Conservation (phyloP, 202 grass and related monocot genomes). For the Eragrostis tef region DNA sequence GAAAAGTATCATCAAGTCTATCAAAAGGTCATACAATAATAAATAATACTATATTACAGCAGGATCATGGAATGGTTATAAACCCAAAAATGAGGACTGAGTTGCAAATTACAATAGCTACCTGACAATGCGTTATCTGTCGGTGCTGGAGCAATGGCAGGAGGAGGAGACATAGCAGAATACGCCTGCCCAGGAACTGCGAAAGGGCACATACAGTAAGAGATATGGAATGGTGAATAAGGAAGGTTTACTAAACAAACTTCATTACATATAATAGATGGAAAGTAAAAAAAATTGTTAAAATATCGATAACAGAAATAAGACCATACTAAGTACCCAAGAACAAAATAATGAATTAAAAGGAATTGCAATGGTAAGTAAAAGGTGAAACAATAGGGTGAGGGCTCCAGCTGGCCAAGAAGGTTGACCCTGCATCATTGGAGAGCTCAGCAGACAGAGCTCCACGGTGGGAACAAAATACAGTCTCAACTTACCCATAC, state of each 20-base stretch:
- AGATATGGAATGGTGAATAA: conserved; percentile 27
- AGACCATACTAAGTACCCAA: conserved; percentile 8
- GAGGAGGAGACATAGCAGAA: conserved; percentile 52
- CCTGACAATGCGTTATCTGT: conserved; percentile 61
- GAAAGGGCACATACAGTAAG: conserved; percentile 30
- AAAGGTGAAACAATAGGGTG: not conserved
- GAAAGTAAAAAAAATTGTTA: not conserved
- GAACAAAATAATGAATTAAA: not conserved
- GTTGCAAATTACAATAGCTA: conserved; percentile 33
- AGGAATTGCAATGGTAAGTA: conserved; percentile 9
- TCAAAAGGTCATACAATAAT: not conserved
- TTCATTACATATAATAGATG: conserved; percentile 7
- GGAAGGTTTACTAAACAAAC: not conserved
- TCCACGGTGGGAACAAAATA: not conserved
- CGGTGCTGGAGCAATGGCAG: conserved; percentile 56
- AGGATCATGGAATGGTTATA: not conserved
- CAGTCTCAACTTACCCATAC: conserved; percentile 6
- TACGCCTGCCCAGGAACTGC: conserved; percentile 82
- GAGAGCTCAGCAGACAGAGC: not conserved
- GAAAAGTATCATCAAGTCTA: conserved; percentile 13
- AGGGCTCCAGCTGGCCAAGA: not conserved
- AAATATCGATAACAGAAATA: not conserved
- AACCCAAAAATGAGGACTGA: not conserved
- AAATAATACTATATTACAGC: conserved; percentile 1
- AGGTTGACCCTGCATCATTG: not conserved